Percentiles rank a stretch among this genome's conserved stretches.
Evolutionary conservation across 2,329 filamentous ascomycete genomes (phyloP).

Genomic region (Exutisphaerella laricina): DNA sequence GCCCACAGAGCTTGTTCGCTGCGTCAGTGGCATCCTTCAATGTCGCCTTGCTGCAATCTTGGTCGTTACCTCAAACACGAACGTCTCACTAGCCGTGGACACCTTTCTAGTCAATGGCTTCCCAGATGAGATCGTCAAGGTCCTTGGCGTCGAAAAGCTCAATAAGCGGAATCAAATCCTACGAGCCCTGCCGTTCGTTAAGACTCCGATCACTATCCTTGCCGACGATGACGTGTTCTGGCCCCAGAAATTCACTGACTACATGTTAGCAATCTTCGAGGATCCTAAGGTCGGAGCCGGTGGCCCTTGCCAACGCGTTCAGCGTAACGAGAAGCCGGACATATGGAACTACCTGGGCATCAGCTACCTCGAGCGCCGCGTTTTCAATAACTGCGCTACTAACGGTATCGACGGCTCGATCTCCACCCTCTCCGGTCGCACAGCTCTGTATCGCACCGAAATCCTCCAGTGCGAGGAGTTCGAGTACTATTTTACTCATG

Average conservation of each 20-base stretch:
- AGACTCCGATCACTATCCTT: constrained; percentile 29
- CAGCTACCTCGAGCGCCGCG: constrained; percentile 57
- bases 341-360: constrained; percentile 53
- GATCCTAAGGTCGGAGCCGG: constrained; percentile 49
- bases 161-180: constrained; percentile 35
- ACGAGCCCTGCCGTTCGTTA: constrained; percentile 26
- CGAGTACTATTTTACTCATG: constrained; percentile 43
- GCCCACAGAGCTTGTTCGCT: constrained; percentile 26
- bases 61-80: constrained; percentile 27
- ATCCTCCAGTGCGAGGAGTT: constrained; percentile 47
- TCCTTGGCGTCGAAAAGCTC: constrained; percentile 31
- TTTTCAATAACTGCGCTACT: constrained; percentile 55
- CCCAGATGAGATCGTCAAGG: constrained; percentile 14
- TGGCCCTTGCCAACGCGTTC: constrained; percentile 52
- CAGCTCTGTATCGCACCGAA: constrained; percentile 46
- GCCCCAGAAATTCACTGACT: constrained; percentile 27
- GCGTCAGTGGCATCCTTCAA: constrained; percentile 24
- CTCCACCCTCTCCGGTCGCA: constrained; percentile 55
- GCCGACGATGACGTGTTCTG: constrained; percentile 37
- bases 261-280: constrained; percentile 37
- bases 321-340: constrained; percentile 32
- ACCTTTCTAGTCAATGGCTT: constrained; percentile 8
- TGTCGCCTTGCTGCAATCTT: constrained; percentile 26
- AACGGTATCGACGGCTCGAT: constrained; percentile 55
- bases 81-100: constrained; percentile 20